Evolutionary conservation across 1,284 basidiomycete genomes (phyloP), one percentile per base, ranked within the genome.

Genomic region (Trichosporon faecale): DNA sequence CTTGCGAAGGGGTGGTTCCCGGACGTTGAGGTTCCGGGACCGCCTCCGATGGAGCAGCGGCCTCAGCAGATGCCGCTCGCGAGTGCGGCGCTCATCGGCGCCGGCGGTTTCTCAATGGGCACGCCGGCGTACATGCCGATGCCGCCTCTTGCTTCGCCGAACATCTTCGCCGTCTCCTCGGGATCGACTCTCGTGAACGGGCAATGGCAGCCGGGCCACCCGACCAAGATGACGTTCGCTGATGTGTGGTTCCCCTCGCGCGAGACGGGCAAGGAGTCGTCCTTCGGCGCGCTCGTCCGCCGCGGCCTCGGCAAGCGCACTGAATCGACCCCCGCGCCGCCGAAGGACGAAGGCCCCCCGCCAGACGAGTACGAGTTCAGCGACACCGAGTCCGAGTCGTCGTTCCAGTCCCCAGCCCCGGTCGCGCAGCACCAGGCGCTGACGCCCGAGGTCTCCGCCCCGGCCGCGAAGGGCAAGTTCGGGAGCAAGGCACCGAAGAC

Each of bases 171-270:
- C 12, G 78, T 80, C 70, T 73, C 72, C 9, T 77, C 76, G 35
- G 77, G 77, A n/a, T 71, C 74, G 16, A 75, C 76, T 1, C 71
- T 80, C 18, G 79, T 82, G n/a, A 81, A 81, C 67, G 80, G 80
- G 12, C 76, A 78, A 68, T 70, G 75, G 46, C 79, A 81, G 68
- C 80, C 81, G 21, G 73, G 71, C 0, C 73, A 75, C 37, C 76
- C 79, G 0, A 70, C 75, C 21, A 73, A 72, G 33, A 77, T 82
- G 75, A 73, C 72, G 31, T 82, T 77, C 67, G 77, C 79, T 23
- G 78, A 75, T 31, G 78, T 82, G 9, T 81, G 75, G 74, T 82
- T 78, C 70, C 79, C 81, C 2, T 74, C 77, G 18, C 78, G 79
- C 52, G 72, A 67, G 2, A 70, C 66, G 2, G 74, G 68, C 12